phyloP scores from a whole-genome alignment of 805 yeast species.

The Yarrowia yakushimensis region DNA sequence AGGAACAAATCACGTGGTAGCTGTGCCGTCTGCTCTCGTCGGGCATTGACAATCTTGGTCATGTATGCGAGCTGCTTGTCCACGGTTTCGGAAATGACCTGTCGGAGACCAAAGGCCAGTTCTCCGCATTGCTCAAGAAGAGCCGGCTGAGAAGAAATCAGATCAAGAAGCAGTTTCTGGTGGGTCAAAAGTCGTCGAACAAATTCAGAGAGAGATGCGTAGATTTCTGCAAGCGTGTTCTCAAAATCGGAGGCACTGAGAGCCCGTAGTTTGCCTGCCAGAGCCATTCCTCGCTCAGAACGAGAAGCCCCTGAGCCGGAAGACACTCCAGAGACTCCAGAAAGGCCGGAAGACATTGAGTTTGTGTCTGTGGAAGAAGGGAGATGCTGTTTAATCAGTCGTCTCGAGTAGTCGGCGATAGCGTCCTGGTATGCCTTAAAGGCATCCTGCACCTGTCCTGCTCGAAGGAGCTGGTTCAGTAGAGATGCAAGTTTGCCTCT shows the following conservation, averaged over 20 bases:
- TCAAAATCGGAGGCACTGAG: constrained; percentile 76
- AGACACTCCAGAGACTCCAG: background rate
- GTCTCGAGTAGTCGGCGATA: constrained; percentile 67
- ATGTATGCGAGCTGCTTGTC: constrained; percentile 46
- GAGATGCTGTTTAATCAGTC: constrained; percentile 59
- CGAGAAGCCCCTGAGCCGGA: constrained; percentile 28
- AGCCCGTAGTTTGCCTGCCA: constrained; percentile 52
- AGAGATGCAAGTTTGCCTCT: constrained; percentile 46
- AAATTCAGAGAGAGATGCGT: constrained; percentile 64
- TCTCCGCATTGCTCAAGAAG: constrained; percentile 43
- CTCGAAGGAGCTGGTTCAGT: constrained; percentile 55
- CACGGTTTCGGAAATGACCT: constrained; percentile 69
- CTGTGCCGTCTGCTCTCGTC: constrained; percentile 66
- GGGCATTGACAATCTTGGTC: constrained; percentile 70
- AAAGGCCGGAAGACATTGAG: constrained; percentile 30
- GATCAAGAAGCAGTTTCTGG: constrained; percentile 71
- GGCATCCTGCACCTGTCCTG: constrained; percentile 60
- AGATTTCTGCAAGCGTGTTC: constrained; percentile 58
- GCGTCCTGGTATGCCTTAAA: constrained; percentile 63
- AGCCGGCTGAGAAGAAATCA: constrained; percentile 50
- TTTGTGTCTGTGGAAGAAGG: constrained; percentile 47
- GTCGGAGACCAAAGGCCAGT: constrained; percentile 47
- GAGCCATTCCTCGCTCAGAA: constrained; percentile 39
- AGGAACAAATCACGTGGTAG: constrained; percentile 60
- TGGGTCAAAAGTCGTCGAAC: constrained; percentile 70